Percentiles rank a stretch among this genome's conserved stretches.
phyloP scores from a whole-genome alignment of 2,329 filamentous ascomycete genomes.

The Teratosphaeria pseudoeucalypti region DNA sequence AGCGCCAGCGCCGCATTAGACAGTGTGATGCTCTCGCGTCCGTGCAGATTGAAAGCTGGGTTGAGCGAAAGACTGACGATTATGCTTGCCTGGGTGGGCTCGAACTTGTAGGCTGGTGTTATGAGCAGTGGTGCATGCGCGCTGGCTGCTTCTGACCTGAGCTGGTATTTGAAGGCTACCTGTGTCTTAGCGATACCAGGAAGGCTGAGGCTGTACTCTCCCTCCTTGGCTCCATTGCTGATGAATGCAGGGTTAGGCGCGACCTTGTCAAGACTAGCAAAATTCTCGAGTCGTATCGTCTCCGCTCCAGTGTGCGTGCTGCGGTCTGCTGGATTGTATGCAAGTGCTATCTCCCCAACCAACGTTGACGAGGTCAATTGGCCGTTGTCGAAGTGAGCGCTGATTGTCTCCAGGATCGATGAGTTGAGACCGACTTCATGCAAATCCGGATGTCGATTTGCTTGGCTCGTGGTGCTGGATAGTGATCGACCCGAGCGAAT shows the following conservation, averaged over 20 bases:
- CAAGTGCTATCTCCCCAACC: slow-evolving; percentile 79
- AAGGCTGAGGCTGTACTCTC: slow-evolving; percentile 70
- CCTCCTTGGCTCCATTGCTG: slow-evolving; percentile 57
- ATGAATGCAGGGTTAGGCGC: slow-evolving; percentile 90
- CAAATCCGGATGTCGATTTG: slow-evolving; percentile 68
- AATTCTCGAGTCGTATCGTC: slow-evolving; percentile 77
- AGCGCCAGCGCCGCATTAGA: slow-evolving; percentile 69
- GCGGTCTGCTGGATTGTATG: slow-evolving; percentile 56
- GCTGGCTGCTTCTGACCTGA: slow-evolving; percentile 57
- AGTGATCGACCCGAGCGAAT: slow-evolving; percentile 80
- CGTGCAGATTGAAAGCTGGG: slow-evolving; percentile 48
- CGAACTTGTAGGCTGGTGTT: slow-evolving; percentile 69
- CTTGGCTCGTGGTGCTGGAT: slow-evolving; percentile 40
- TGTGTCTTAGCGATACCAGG: slow-evolving; percentile 58
- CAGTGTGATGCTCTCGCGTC: slow-evolving; percentile 42
- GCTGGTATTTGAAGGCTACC: slow-evolving; percentile 85
- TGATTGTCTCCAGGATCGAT: slow-evolving; percentile 88
- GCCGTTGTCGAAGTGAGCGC: slow-evolving; percentile 68
- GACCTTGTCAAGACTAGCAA: slow-evolving; percentile 77
- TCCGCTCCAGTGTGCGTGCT: slow-evolving; percentile 38
- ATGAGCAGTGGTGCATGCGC: slow-evolving; percentile 60
- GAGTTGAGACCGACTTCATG: slow-evolving; percentile 70
- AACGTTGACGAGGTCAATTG: slow-evolving; percentile 61
- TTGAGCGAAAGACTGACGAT: slow-evolving; percentile 79
- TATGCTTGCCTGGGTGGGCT: slow-evolving; percentile 75